Percentiles rank a stretch among this genome's conserved stretches.
phyloP scores from a whole-genome alignment of 2,329 filamentous ascomycete species.

The Cladosporium phlei region DNA sequence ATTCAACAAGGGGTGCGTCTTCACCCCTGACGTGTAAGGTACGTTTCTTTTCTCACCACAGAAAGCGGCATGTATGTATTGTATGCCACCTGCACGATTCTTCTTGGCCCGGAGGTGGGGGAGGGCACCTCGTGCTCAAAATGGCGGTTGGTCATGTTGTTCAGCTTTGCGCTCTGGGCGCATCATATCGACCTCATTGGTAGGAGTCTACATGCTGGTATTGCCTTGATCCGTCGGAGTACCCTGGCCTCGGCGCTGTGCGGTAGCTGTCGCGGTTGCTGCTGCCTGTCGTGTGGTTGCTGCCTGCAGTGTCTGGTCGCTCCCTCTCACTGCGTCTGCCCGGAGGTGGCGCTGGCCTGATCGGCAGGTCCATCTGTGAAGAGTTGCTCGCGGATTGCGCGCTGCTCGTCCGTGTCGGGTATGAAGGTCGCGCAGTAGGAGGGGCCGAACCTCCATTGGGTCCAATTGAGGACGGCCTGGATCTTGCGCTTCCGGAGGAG shows the following conservation, averaged over 20 bases:
- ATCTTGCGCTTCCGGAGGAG: conserved; percentile 16
- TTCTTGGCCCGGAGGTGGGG: conserved; percentile 5
- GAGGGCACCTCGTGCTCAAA: neutral
- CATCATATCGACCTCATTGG: conserved; percentile 4
- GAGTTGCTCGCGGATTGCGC: conserved; percentile 26
- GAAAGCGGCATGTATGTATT: too few relatives aligned
- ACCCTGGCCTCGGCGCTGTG: conserved; percentile 17
- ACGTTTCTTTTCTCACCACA: too few relatives aligned
- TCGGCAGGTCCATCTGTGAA: conserved; percentile 40
- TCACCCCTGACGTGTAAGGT: too few relatives aligned
- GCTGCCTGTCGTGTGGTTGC: conserved; percentile 23
- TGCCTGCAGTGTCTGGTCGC: conserved; percentile 26
- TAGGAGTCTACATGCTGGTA: conserved; percentile 12
- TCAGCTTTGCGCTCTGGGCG: neutral
- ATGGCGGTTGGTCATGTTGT: neutral
- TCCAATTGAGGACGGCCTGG: conserved; percentile 25
- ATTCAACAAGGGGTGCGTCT: too few relatives aligned
- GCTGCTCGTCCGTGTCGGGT: conserved; percentile 42
- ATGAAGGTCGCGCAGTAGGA: conserved; percentile 34
- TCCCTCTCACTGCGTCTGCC: conserved; percentile 18
- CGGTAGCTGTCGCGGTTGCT: conserved; percentile 23
- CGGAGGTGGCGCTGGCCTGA: conserved; percentile 38
- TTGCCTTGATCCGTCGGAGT: conserved; percentile 7
- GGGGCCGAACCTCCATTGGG: conserved; percentile 21
- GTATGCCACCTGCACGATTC: neutral